Evolutionary conservation across 2,329 filamentous ascomycete species (phyloP), one percentile per base, ranked within the genome.

Genomic region (Cladosporium sp.): DNA sequence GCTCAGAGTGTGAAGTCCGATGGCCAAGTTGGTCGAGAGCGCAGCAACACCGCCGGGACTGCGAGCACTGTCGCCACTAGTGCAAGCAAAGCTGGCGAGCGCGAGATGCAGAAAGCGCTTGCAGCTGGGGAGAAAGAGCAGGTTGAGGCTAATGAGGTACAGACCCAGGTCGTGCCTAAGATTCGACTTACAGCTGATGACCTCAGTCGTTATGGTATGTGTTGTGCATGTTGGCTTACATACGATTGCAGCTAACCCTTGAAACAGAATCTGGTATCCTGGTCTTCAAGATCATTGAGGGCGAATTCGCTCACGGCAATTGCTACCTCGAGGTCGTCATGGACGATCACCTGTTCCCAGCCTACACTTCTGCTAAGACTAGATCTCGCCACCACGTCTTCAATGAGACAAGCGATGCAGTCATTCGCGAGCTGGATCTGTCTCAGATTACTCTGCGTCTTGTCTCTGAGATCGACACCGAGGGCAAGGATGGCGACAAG

Each of bases 401-500:
- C 73, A 90, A 94, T 65, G 94, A 99, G 74, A 91, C 82, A 78
- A 92, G 93, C 49, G 94, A 99, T 74, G 94, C 91, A 55, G 91
- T 99, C 74, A 89, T 99, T 60, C 90, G 94, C 61, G 94, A 99
- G 73, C 81, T 99, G n/a, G 95, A 99, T 63, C 92, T 97, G 66
- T 99, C 94, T 3, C 89, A 88, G 64, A 85, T 99, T 58, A 97
- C 92, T 0, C 81, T 99, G 62, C 89, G 91, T 58, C 81, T 97
- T 48, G 86, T 91, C 42, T 89, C 93, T 68, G 91, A 91, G 71
- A 80, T 84, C 15, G 88, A 96, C 63, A 84, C 83, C 66, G 86
- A 87, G 61, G 85, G 86, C 20, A 84, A 88, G 48, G 86, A 81
- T 39, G 76, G 82, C 15, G 83, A 88, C 53, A 87, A 96, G 42